Conservation (phyloP, 148 eudicot genomes). For the Salicornia ramosissima region DNA sequence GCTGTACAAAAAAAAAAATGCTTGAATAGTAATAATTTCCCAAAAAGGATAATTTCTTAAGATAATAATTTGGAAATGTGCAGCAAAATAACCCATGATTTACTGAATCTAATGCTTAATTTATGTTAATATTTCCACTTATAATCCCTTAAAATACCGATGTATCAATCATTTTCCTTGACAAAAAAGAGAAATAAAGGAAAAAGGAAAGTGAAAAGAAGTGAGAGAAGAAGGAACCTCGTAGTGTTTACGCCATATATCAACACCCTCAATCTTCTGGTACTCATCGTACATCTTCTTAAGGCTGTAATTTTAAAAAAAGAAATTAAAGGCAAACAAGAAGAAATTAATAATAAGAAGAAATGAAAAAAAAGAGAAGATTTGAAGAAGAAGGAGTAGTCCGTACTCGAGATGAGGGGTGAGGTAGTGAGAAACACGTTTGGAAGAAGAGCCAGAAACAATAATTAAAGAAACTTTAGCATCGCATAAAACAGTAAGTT, state of each 20-base stretch:
- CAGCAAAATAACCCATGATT: too few relatives aligned
- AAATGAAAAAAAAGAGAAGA: background rate
- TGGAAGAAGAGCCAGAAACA: conserved; percentile 34
- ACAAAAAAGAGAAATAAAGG: too few relatives aligned
- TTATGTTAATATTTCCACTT: too few relatives aligned
- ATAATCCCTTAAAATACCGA: too few relatives aligned
- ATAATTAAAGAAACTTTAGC: conserved; percentile 52
- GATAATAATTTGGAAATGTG: too few relatives aligned
- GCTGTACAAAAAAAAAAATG: too few relatives aligned
- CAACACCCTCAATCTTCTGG: conserved; percentile 38
- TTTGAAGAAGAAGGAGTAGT: too few relatives aligned
- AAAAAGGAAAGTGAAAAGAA: background rate
- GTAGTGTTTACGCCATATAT: conserved; percentile 57
- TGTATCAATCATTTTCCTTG: too few relatives aligned
- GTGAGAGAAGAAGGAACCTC: too few relatives aligned
- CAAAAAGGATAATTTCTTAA: too few relatives aligned
- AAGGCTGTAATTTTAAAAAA: conserved; percentile 21
- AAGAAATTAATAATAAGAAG: background rate
- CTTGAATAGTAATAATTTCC: too few relatives aligned
- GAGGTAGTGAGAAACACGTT: conserved; percentile 37
- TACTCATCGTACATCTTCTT: conserved; percentile 62
- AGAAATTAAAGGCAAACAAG: background rate
- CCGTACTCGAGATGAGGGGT: conserved; percentile 43
- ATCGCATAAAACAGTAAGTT: conserved; percentile 51
- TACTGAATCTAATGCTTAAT: too few relatives aligned